Base-by-base conservation (phyloP, 371 early-diverging fungal genomes). In the Mortierella sp. region DNA sequence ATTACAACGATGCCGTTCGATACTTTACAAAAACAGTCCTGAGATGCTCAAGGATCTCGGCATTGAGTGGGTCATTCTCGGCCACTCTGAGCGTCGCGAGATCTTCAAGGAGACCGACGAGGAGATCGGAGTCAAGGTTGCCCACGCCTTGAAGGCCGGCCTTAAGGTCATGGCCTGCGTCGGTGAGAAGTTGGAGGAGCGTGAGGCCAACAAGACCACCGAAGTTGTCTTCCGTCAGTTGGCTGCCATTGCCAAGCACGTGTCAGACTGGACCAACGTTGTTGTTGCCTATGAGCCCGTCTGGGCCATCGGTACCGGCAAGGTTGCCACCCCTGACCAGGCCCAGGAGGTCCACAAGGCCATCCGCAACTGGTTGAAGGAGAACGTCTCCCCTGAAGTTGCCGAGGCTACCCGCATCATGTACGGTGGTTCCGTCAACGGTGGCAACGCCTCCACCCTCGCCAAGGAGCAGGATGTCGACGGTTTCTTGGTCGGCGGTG, bases 261-360 rank as follows among this genome's bases (percentile, higher is more conserved):
- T 95, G 81, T 87, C 90, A 71, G 96, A 97, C 91, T 98, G 98
- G 98, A 88, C 91, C 76, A 92, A 96, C 86, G 94, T 99, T 76
- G 99, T 99, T 51, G 91, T 99, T 90, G 99, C 99, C 82, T 99
- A 99, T 89, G 99, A 99, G 92, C 99, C 99, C 74, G 98, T 99
- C 72, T 99, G 99, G 99, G 99, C 99, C 74, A 96, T 92, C 88
- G 99, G 99, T 80, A 99, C 99, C 51, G 99, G 99, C 87, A 97
- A 97, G 94, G 97, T 98, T 14, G 99, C 99, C 53, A 96, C 98
- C 44, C 97, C 97, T 72, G 93, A 96, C 72, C 98, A 99, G 92
- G 99, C 99, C 67, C 98, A 99, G 92, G 98, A 99, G 85, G 97
- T 96, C 73, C 99, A 99, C 90, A 89, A 87, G 40, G 93, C 90